These are phyloP conservation scores for Hypomyces rosellus DNA, from an alignment of 2,329 filamentous ascomycete species.

Conservation along the genomic window DNA sequence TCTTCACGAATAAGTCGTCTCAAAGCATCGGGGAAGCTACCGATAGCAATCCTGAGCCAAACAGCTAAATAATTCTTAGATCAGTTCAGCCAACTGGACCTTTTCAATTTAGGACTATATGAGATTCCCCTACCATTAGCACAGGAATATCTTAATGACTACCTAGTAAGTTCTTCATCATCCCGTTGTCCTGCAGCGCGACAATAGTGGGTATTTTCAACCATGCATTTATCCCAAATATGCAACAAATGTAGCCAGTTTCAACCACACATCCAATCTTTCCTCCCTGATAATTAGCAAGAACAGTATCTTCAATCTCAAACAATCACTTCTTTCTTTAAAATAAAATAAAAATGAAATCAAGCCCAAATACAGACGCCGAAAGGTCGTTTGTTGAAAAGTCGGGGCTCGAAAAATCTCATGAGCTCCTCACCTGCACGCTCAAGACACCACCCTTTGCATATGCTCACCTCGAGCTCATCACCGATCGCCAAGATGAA, in stretches of 20 bases:
- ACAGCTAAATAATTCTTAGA: too few relatives aligned
- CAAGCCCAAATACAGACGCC: slow-evolving; percentile 13
- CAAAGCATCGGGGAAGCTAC: too few relatives aligned
- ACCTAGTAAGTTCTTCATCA: too few relatives aligned
- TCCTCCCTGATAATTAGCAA: background rate
- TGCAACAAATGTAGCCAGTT: background rate
- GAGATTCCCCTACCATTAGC: too few relatives aligned
- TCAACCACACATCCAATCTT: background rate
- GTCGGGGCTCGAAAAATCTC: slow-evolving; percentile 32
- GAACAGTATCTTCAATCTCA: too few relatives aligned
- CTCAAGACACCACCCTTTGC: slow-evolving; percentile 47
- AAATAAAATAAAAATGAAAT: slow-evolving; percentile 19
- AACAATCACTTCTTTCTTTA: background rate
- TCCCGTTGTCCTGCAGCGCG: too few relatives aligned
- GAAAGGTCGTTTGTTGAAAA: slow-evolving; percentile 21
- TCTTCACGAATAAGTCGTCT: too few relatives aligned
- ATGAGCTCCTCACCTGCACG: slow-evolving; percentile 46
- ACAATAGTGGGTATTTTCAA: background rate
- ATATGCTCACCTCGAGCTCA: slow-evolving; percentile 50
- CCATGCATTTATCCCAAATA: background rate
- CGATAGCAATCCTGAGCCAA: too few relatives aligned
- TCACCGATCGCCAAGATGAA: slow-evolving; percentile 23
- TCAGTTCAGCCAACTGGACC: too few relatives aligned
- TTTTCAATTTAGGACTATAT: too few relatives aligned
- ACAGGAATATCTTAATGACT: too few relatives aligned